Evolutionary conservation across 257 asterid genomes (phyloP).

Genomic region (Jacaranda mimosifolia): DNA sequence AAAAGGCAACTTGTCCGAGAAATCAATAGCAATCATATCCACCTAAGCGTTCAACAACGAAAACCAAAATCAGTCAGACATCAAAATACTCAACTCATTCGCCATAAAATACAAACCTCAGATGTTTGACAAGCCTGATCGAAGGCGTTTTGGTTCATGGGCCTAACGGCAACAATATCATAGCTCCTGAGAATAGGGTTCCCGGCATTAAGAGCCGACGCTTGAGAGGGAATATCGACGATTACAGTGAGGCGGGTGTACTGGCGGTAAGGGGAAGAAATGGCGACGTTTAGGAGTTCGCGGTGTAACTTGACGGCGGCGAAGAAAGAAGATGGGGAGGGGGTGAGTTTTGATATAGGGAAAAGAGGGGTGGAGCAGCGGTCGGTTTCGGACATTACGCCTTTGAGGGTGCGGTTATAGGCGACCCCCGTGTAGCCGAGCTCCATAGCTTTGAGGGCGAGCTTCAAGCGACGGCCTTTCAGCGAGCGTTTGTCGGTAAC

Average conservation of each 20-base stretch:
- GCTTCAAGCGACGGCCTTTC: slow-evolving; percentile 74
- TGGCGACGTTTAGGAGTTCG: slow-evolving; percentile 64
- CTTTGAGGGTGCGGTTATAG: slow-evolving; percentile 81
- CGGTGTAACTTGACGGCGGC: slow-evolving; percentile 73
- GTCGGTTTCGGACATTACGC: slow-evolving; percentile 85
- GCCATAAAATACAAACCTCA: slow-evolving; percentile 60
- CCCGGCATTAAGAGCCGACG: slow-evolving; percentile 69
- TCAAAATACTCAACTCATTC: neutral
- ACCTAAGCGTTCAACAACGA: slow-evolving; percentile 56
- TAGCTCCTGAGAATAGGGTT: slow-evolving; percentile 77
- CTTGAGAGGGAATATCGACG: slow-evolving; percentile 68
- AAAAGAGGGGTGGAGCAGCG: slow-evolving; percentile 70
- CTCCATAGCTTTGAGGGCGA: slow-evolving; percentile 72
- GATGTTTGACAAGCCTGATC: slow-evolving; percentile 83
- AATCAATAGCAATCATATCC: slow-evolving; percentile 87
- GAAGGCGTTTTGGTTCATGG: slow-evolving; percentile 71
- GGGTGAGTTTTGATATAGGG: slow-evolving; percentile 66
- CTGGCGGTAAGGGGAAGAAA: slow-evolving; percentile 81
- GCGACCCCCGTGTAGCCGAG: slow-evolving; percentile 90
- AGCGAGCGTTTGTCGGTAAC: slow-evolving; percentile 57
- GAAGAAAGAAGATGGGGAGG: slow-evolving; percentile 54
- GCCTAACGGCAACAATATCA: slow-evolving; percentile 80
- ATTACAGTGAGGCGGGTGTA: slow-evolving; percentile 79
- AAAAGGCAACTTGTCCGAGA: slow-evolving; percentile 76
- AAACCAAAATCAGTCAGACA: neutral